phyloP scores from a whole-genome alignment of 1,284 basidiomycete genomes.

The Moesziomyces sp. region DNA sequence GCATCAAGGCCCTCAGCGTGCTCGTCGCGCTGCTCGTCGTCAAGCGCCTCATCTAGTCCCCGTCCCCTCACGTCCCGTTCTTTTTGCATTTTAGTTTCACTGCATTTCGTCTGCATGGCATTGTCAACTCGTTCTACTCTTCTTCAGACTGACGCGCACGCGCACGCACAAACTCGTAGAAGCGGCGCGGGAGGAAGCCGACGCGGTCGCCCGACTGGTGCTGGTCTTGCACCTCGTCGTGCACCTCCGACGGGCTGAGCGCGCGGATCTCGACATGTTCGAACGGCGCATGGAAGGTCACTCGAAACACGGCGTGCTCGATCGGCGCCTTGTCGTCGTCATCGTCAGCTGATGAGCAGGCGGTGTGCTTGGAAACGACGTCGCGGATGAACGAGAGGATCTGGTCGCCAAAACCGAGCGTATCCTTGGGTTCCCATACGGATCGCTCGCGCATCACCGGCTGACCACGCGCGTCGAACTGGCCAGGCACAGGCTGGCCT shows the following conservation, averaged over 20 bases:
- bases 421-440: slow-evolving; percentile 80
- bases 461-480: slow-evolving; percentile 75
- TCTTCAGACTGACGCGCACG: background rate
- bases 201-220: slow-evolving; percentile 22
- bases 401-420: slow-evolving; percentile 78
- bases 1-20: slow-evolving; percentile 39
- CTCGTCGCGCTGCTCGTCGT: slow-evolving; percentile 41
- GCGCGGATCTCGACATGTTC: slow-evolving; percentile 24
- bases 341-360: background rate
- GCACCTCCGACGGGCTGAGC: background rate
- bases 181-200: slow-evolving; percentile 47
- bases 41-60: slow-evolving; percentile 34
- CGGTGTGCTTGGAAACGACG: slow-evolving; percentile 13
- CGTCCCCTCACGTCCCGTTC: background rate
- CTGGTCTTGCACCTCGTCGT: background rate
- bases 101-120: slow-evolving; percentile 7
- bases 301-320: slow-evolving; percentile 52
- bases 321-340: background rate
- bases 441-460: slow-evolving; percentile 76
- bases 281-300: slow-evolving; percentile 53
- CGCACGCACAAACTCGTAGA: slow-evolving; percentile 46
- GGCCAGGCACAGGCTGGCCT: slow-evolving; percentile 72
- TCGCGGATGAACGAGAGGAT: slow-evolving; percentile 75
- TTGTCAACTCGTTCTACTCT: too few relatives aligned
- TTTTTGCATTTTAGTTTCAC: background rate